Percentiles rank a stretch among this genome's conserved stretches.
Evolutionary conservation across 352 stramenopile species (phyloP).

Genomic region (Phytophthora sp.): DNA sequence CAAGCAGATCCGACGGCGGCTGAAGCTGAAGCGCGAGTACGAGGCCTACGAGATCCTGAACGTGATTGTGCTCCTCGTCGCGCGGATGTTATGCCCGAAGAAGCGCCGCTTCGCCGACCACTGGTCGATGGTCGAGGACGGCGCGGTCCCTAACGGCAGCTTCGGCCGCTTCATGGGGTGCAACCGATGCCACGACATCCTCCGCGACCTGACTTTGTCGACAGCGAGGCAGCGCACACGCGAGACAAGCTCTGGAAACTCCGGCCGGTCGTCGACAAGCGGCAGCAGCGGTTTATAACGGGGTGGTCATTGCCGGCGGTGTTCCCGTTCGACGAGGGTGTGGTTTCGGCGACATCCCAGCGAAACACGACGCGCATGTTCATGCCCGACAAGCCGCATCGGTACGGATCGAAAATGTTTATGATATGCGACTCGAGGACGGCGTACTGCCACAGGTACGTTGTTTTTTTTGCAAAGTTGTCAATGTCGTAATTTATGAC

Average conservation of each 20-base stretch:
- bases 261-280: not conserved
- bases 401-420: not conserved
- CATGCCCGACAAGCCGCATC: not conserved
- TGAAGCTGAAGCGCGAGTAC: constrained; percentile 7
- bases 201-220: no score
- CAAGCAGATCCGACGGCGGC: constrained; percentile 6
- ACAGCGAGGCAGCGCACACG: not conserved
- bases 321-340: not conserved
- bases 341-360: not conserved
- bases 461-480: not conserved
- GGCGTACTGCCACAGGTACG: not conserved
- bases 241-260: not conserved
- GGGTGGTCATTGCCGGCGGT: not conserved
- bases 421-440: not conserved
- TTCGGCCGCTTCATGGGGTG: not conserved
- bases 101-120: not conserved
- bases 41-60: not conserved
- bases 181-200: not conserved
- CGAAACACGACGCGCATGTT: not conserved
- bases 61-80: not conserved
- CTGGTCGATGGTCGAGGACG: not conserved
- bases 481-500: not conserved
- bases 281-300: not conserved
- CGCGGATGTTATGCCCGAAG: not conserved
- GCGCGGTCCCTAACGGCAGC: not conserved